Base-by-base conservation (phyloP, 129 eudicot genomes). In the Flaveria robusta region DNA sequence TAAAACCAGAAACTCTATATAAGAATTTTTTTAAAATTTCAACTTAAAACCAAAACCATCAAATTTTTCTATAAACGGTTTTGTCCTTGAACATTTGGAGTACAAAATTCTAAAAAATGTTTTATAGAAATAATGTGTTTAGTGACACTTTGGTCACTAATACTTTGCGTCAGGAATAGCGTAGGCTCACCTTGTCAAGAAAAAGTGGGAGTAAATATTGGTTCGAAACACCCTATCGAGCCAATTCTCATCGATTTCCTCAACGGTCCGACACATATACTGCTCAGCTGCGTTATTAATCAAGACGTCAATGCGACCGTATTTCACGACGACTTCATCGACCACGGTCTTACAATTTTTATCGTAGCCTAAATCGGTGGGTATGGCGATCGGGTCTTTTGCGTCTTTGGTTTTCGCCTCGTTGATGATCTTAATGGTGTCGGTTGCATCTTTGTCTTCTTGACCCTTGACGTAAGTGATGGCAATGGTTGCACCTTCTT, bases 401-500 rank as follows among this genome's bases (percentile, higher is more conserved):
- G 92, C 86, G 7, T 84, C 93, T 0, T 76, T 18, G 0, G 58
- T 43, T 50, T 88, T 88, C 37, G 84, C 81, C 8, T 81, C 27
- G 75, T 23, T 84, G 8, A 89, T 45, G 65, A 89, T 72, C 4
- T 68, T 37, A 1, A 89, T 75, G 0, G 97, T 89, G n/a, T 92
- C 92, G 1, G 58, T 19, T 0, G 92, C 92, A 72, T 92, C 97
- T 79, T 82, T 89, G 43, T 92, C 97, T 19, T 92, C 97, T 0
- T 85, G 89, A 2, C 84, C 89, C 83, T 92, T 92, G 6, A 92
- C 91, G 18, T 81, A 91, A 0, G 97, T 92, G 71, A 92, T 79
- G n/a, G 97, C 96, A 77, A 92, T 86, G 0, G 89, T 89, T 4
- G 97, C 97, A 16, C 97, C 96, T 52, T 92, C 97, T 12, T 66